Evolutionary conservation across 1,284 basidiomycete genomes (phyloP).

Genomic region (Pyrrhoderma noxium): DNA sequence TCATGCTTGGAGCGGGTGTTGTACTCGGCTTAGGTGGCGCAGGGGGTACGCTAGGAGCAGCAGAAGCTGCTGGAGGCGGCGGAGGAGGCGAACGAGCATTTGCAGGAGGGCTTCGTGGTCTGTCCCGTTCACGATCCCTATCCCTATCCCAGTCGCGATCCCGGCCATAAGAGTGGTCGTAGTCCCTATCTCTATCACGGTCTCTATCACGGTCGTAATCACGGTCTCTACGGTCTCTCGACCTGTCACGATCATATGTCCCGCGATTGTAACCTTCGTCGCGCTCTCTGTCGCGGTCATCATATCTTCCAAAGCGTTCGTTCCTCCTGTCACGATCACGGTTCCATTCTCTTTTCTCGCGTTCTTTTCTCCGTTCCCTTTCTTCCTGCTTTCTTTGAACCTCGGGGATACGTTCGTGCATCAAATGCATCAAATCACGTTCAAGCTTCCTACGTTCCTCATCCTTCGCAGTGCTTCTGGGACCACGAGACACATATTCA

Average conservation of each 20-base stretch:
- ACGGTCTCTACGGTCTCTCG: slow-evolving; percentile 29
- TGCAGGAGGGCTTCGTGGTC: slow-evolving; percentile 43
- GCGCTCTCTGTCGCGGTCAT: slow-evolving; percentile 33
- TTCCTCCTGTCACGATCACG: slow-evolving; percentile 84
- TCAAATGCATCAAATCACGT: slow-evolving; percentile 78
- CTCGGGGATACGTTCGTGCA: slow-evolving; percentile 90
- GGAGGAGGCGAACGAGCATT: slow-evolving; percentile 45
- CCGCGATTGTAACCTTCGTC: slow-evolving; percentile 31
- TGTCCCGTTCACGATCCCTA: slow-evolving; percentile 40
- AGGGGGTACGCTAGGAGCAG: slow-evolving; percentile 32
- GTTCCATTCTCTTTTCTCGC: slow-evolving; percentile 73
- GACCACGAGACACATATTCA: slow-evolving; percentile 80
- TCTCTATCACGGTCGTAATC: slow-evolving; percentile 30
- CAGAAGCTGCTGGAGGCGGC: slow-evolving; percentile 34
- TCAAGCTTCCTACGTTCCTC: slow-evolving; percentile 85
- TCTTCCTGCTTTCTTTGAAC: slow-evolving; percentile 83
- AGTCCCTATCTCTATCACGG: slow-evolving; percentile 24
- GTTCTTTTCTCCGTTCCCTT: slow-evolving; percentile 67
- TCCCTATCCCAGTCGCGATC: slow-evolving; percentile 31
- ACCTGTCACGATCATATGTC: slow-evolving; percentile 31
- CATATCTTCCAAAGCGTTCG: slow-evolving; percentile 68
- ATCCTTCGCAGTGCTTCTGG: slow-evolving; percentile 70
- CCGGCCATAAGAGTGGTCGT: slow-evolving; percentile 23
- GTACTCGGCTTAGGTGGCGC: slow-evolving; percentile 43
- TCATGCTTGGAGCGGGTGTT: slow-evolving; percentile 46